Evolutionary conservation across 2,329 filamentous ascomycete species (phyloP).

Genomic region (Fusarium clavum): DNA sequence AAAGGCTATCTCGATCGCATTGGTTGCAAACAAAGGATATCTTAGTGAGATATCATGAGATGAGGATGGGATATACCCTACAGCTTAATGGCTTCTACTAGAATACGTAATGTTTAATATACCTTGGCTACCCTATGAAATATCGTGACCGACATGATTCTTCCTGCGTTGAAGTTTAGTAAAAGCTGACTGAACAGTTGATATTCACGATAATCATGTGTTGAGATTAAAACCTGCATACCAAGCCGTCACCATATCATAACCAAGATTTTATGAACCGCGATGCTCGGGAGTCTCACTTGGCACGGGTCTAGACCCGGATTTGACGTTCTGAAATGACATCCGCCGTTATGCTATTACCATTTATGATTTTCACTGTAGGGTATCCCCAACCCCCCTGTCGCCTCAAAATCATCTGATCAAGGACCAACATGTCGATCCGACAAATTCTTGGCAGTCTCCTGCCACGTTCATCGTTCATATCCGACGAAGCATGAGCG

Average conservation of each 20-base stretch:
- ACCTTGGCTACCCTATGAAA: neutral
- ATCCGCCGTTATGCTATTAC: neutral
- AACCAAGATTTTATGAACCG: neutral
- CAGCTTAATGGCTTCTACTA: neutral
- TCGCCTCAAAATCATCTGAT: neutral
- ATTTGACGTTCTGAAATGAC: neutral
- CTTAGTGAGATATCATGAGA: neutral
- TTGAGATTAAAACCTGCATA: neutral
- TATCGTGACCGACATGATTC: neutral
- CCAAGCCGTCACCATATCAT: neutral
- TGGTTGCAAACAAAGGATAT: conserved; percentile 80
- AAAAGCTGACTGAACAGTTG: neutral
- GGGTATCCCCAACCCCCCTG: neutral
- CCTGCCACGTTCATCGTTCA: neutral
- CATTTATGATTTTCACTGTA: neutral
- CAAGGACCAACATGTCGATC: neutral
- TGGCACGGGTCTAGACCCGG: neutral
- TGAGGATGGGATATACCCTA: neutral
- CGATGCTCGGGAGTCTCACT: neutral
- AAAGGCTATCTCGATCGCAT: conserved; percentile 85
- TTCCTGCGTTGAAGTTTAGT: too few relatives aligned
- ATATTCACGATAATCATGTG: neutral
- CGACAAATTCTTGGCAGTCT: neutral
- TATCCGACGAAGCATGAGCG: neutral
- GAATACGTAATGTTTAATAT: conserved; percentile 14